Conservation (phyloP, 2,329 filamentous ascomycete species). For the Pestalotiopsis sp. region DNA sequence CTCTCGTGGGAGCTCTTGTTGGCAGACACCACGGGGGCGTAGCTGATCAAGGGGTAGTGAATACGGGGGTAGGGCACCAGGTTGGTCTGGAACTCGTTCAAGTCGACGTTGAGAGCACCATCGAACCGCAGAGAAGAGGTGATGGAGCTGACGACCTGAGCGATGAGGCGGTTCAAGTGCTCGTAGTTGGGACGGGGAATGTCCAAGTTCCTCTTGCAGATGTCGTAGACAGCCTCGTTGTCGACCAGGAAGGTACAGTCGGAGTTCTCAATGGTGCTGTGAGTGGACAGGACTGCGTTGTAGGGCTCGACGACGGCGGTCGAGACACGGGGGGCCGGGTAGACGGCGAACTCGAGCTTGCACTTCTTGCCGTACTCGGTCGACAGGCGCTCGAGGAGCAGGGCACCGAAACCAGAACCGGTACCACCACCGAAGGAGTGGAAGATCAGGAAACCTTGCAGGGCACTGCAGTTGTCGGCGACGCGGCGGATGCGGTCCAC, state of each 20-base stretch:
- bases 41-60: slow-evolving; percentile 75
- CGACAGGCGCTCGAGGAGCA: slow-evolving; percentile 73
- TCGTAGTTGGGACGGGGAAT: slow-evolving; percentile 71
- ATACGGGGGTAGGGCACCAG: slow-evolving; percentile 75
- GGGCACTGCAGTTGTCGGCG: slow-evolving; percentile 72
- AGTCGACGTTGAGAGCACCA: slow-evolving; percentile 72
- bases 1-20: slow-evolving; percentile 83
- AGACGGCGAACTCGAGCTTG: slow-evolving; percentile 76
- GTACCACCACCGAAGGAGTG: slow-evolving; percentile 77
- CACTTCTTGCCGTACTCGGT: slow-evolving; percentile 77
- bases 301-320: slow-evolving; percentile 75
- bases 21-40: slow-evolving; percentile 71
- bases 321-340: slow-evolving; percentile 71
- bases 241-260: slow-evolving; percentile 79
- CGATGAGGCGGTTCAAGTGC: slow-evolving; percentile 74
- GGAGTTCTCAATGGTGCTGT: slow-evolving; percentile 78
- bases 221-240: slow-evolving; percentile 77
- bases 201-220: slow-evolving; percentile 73
- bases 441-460: slow-evolving; percentile 76
- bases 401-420: slow-evolving; percentile 73
- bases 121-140: slow-evolving; percentile 74
- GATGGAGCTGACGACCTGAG: slow-evolving; percentile 76
- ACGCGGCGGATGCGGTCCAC: slow-evolving; percentile 72
- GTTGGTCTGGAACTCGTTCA: slow-evolving; percentile 81
- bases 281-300: slow-evolving; percentile 73